Conservation (phyloP, 805 yeast species). For the Huiozyma sinensis region DNA sequence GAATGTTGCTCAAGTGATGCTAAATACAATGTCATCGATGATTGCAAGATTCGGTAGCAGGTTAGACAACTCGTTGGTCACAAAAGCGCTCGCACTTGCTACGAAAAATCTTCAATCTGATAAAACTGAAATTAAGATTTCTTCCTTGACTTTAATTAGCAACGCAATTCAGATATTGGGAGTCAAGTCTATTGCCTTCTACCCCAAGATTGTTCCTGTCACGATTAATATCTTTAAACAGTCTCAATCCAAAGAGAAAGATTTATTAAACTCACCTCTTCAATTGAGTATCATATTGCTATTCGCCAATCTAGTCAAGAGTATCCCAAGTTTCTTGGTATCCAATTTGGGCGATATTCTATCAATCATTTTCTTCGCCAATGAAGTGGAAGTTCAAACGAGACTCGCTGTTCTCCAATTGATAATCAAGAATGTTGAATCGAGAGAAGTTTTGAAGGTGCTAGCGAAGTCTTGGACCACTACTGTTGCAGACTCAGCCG, state of each 20-base stretch:
- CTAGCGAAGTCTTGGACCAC: conserved; percentile 54
- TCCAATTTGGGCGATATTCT: conserved; percentile 58
- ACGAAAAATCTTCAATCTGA: conserved; percentile 40
- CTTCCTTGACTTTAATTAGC: conserved; percentile 64
- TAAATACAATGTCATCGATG: conserved; percentile 56
- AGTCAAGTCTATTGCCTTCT: conserved; percentile 72
- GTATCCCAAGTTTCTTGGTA: conserved; percentile 76
- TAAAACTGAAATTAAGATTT: conserved; percentile 53
- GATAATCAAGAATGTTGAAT: conserved; percentile 57
- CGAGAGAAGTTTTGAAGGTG: conserved; percentile 48
- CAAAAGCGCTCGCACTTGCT: conserved; percentile 39
- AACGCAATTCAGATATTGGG: conserved; percentile 67
- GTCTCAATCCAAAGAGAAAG: conserved; percentile 12
- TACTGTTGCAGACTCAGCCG: conserved; percentile 27
- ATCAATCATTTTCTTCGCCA: conserved; percentile 44
- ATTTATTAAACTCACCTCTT: conserved; percentile 29
- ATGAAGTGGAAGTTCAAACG: conserved; percentile 46
- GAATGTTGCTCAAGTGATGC: conserved; percentile 49
- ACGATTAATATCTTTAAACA: conserved; percentile 48
- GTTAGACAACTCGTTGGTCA: conserved; percentile 37
- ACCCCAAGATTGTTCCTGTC: conserved; percentile 77
- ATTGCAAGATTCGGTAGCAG: conserved; percentile 51
- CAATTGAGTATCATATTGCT: conserved; percentile 66
- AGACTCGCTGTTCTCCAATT: conserved; percentile 53
- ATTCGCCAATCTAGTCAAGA: conserved; percentile 63